These are phyloP conservation scores for Penicillium sp. DNA, from an alignment of 2,329 filamentous ascomycete species.

Conservation along the genomic window DNA sequence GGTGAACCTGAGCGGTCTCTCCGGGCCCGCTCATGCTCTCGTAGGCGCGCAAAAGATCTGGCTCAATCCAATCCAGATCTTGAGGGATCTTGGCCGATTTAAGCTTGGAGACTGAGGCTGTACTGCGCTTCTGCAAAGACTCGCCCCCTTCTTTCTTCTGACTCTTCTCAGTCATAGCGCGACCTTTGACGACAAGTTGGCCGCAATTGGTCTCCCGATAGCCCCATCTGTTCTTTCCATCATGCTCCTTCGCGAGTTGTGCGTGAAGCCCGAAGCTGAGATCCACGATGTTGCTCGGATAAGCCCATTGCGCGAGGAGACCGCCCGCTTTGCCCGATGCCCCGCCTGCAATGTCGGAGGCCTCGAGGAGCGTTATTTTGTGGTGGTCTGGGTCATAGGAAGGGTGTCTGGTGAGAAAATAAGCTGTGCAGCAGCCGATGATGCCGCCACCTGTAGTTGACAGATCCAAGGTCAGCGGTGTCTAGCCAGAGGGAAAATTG, in stretches of 20 bases:
- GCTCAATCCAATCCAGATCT: slow-evolving; percentile 83
- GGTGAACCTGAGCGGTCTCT: slow-evolving; percentile 92
- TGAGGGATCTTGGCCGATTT: slow-evolving; percentile 66
- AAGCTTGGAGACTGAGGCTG: slow-evolving; percentile 53
- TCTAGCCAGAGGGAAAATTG: slow-evolving; percentile 2
- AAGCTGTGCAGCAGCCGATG: slow-evolving; percentile 88
- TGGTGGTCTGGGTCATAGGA: slow-evolving; percentile 74
- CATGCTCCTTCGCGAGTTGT: slow-evolving; percentile 81
- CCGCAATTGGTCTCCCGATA: slow-evolving; percentile 81
- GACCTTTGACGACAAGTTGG: slow-evolving; percentile 57
- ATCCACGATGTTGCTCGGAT: slow-evolving; percentile 79
- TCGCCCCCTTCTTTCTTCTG: slow-evolving; percentile 42
- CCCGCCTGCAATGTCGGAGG: slow-evolving; percentile 79
- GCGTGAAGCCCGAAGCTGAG: slow-evolving; percentile 82
- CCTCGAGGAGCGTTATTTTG: slow-evolving; percentile 83
- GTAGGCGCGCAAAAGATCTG: slow-evolving; percentile 67
- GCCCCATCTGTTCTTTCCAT: slow-evolving; percentile 78
- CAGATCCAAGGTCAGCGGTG: slow-evolving; percentile 18
- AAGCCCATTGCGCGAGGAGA: slow-evolving; percentile 87
- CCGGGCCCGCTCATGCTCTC: slow-evolving; percentile 78
- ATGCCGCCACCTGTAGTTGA: slow-evolving; percentile 74
- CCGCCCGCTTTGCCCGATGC: slow-evolving; percentile 95
- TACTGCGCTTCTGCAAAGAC: slow-evolving; percentile 59
- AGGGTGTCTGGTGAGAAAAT: slow-evolving; percentile 85
- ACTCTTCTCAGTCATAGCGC: slow-evolving; percentile 38